Evolutionary conservation across 805 yeast genomes (phyloP).

Genomic region (Metschnikowia borealis): DNA sequence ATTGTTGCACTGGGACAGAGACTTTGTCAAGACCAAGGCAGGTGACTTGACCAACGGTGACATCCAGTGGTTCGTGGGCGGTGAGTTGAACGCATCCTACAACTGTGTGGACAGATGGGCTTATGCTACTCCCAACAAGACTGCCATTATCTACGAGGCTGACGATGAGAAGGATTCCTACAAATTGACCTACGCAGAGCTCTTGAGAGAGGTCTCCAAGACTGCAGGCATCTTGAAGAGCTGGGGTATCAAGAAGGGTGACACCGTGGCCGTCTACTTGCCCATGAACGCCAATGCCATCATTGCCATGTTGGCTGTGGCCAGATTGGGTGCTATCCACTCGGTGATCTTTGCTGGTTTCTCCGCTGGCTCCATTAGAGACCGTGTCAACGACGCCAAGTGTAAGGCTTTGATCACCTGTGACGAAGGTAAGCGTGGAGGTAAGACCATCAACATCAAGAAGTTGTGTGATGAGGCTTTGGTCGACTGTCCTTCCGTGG

Average conservation of each 20-base stretch:
- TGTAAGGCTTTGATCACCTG: constrained; percentile 72
- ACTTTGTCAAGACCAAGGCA: constrained; percentile 44
- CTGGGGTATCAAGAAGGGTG: constrained; percentile 75
- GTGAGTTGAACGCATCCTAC: constrained; percentile 74
- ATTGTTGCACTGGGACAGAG: constrained; percentile 49
- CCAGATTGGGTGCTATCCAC: constrained; percentile 79
- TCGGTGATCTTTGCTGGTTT: constrained; percentile 86
- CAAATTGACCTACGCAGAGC: constrained; percentile 64
- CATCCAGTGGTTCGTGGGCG: constrained; percentile 74
- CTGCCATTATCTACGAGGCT: constrained; percentile 76
- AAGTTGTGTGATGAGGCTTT: constrained; percentile 81
- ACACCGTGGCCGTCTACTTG: constrained; percentile 79
- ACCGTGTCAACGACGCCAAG: constrained; percentile 67
- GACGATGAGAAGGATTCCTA: constrained; percentile 68
- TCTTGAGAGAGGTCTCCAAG: constrained; percentile 64
- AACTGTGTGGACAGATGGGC: constrained; percentile 86
- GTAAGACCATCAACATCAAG: constrained; percentile 75
- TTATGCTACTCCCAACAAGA: constrained; percentile 60
- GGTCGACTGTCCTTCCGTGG: constrained; percentile 59
- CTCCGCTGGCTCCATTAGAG: constrained; percentile 65
- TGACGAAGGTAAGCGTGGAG: constrained; percentile 82
- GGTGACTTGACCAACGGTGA: constrained; percentile 46
- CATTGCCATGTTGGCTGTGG: constrained; percentile 70
- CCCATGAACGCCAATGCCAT: constrained; percentile 86
- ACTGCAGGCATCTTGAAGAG: constrained; percentile 64